Base-by-base conservation (phyloP, 371 early-diverging fungal species). In the Mucor saturninus region DNA sequence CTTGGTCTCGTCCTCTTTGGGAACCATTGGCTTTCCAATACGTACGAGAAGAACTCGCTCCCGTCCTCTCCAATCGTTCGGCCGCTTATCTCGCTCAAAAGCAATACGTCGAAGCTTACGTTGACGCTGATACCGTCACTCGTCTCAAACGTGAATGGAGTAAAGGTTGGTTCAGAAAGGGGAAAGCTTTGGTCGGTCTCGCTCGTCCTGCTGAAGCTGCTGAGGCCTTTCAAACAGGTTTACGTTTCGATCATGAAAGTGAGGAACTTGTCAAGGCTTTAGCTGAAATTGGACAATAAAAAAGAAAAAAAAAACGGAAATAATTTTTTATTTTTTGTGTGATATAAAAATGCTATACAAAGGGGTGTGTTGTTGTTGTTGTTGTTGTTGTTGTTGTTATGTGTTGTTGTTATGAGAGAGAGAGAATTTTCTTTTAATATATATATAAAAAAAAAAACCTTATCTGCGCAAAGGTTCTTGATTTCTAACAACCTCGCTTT, bases 151-250 rank as follows among this genome's bases (percentile, higher is more conserved):
- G 86, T 15, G 86, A 85, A 39, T 93, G 91, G 92, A 83, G 88
- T 65, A 92, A 93, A 77, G 92, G 91, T 28, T 85, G 89, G 74
- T 92, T 92, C 76, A 77, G 93, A 54, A 90, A 90, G 70, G 93
- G 93, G 49, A 83, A 84, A 52, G 91, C 93, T 37, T 73, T 93
- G 48, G 69, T 81, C 46, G 91, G 88, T 13, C 62, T 93, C 59
- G 84, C 80, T 26, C 71, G 90, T 35, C 72, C 76, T 42, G 77
- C 83, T 37, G 93, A 91, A 68, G 92, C 90, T 15, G 73, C 86
- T 6, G 82, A 86, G 32, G 87, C 90, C 43, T 87, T 90, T 60
- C 79, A 84, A 65, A 76, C 87, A 31, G 93, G 89, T 30, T 68
- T 83, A 54, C 79, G 84, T 61, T 83, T 89, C 56, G 93, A 92